These are phyloP conservation scores for Plenodomus biglobosus DNA, from an alignment of 2,329 filamentous ascomycete species.

Conservation along the genomic window DNA sequence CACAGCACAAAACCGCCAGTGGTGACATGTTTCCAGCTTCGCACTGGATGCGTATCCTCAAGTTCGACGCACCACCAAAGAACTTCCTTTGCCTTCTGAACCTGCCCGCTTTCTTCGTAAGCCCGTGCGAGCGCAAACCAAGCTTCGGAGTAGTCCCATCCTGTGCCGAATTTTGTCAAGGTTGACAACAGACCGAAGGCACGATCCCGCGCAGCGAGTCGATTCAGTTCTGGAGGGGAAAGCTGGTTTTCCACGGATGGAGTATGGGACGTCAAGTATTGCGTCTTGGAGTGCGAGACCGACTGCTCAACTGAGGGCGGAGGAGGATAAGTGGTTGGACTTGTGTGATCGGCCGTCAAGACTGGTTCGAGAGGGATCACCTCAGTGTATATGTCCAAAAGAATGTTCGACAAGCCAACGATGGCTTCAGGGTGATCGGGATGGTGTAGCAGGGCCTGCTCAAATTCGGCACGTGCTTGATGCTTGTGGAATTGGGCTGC, in stretches of 20 bases:
- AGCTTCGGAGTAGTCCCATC: conserved; percentile 91
- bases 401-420: conserved; percentile 78
- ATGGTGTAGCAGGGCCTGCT: conserved; percentile 76
- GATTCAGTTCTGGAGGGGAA: conserved; percentile 71
- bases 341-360: conserved; percentile 29
- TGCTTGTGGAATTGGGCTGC: conserved; percentile 64
- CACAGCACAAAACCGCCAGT: conserved; percentile 39
- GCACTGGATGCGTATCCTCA: conserved; percentile 78
- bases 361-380: conserved; percentile 60
- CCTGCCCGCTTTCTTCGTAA: conserved; percentile 82
- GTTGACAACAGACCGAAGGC: conserved; percentile 81
- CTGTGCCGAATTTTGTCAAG: conserved; percentile 79
- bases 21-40: conserved; percentile 72
- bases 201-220: conserved; percentile 85
- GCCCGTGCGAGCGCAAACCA: conserved; percentile 88
- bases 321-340: conserved; percentile 9
- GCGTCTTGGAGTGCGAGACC: conserved; percentile 10
- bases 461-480: conserved; percentile 74
- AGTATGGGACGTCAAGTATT: conserved; percentile 57
- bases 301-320: conserved; percentile 8
- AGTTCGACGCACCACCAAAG: conserved; percentile 98
- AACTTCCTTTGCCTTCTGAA: conserved; percentile 85
- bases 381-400: conserved; percentile 81
- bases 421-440: conserved; percentile 79
- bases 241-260: conserved; percentile 40